Evolutionary conservation across 2,329 filamentous ascomycete genomes (phyloP), one percentile per base, ranked within the genome.

Genomic region (Penicillium sp.): DNA sequence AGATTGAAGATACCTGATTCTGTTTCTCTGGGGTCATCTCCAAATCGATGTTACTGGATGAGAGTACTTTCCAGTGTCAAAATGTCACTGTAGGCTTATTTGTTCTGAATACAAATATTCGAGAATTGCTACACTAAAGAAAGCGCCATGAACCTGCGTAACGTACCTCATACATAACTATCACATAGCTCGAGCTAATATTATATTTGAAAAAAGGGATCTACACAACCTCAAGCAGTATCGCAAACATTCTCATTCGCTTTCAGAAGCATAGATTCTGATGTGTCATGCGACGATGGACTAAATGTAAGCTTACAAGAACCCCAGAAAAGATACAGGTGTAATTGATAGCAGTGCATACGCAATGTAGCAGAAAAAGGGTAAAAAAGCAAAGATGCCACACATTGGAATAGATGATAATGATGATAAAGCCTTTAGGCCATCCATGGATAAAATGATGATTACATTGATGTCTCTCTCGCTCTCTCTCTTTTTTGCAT

Each of bases 401-500:
- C 33, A 29, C 19, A 21, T 33, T 21, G 12, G 29, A 33, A 47
- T 10, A 33, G 23, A 48, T 47, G 21, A 25, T 40, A 12, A 33
- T 19, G 19, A 38, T 47, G 4, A 50, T 13, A 19, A n/a, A 46
- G 15, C 21, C 40, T 33, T 8, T 15, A 7, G 31, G 31, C 10
- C 17, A 10, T 31, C 12, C 27, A 29, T 29, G 27, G 27, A 29
- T 41, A 27, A 42, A 53, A 35, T 54, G 37, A 48, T 53, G 42
- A 48, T 57, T 57, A 57, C 55, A 54, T 48, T 33, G 48, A 33
- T 37, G 40, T 52, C 27, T 53, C 50, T 48, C 29, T 27, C 50
- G 17, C 29, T 25, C 21, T 46, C 38, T 35, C 27, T 33, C 29
- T 29, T n/a, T 54, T 57, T 57, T 53, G 33, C 43, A 54, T n/a